These are phyloP conservation scores for Fistulinella staudtii DNA, from an alignment of 1,284 basidiomycete genomes.

Conservation along the genomic window DNA sequence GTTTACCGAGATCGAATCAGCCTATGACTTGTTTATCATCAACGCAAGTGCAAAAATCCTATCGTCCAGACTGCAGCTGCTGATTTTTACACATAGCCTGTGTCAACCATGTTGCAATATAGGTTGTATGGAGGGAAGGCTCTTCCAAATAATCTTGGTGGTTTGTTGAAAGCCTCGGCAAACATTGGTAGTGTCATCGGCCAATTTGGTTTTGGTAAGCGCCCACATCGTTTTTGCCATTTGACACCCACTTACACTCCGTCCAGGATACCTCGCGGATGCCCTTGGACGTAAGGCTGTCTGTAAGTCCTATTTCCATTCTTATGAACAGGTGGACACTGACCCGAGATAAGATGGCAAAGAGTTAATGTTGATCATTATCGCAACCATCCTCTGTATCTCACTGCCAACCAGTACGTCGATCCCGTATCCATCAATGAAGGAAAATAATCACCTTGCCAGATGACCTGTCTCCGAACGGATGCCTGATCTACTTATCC, in stretches of 20 bases:
- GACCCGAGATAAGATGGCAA: conserved; percentile 52
- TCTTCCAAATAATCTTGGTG: conserved; percentile 57
- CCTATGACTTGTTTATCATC: conserved; percentile 77
- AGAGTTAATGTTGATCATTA: conserved; percentile 75
- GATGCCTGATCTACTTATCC: conserved; percentile 55
- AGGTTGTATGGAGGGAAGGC: conserved; percentile 55
- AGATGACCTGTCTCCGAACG: conserved; percentile 43
- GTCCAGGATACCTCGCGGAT: conserved; percentile 56
- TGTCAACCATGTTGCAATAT: conserved; percentile 73
- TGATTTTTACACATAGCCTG: conserved; percentile 44
- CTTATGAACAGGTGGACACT: background rate
- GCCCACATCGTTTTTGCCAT: background rate
- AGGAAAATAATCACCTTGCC: conserved; percentile 1
- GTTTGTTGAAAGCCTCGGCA: conserved; percentile 64
- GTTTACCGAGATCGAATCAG: conserved; percentile 31
- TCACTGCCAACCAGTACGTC: conserved; percentile 44
- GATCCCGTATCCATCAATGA: background rate
- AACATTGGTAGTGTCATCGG: conserved; percentile 75
- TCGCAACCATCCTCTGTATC: conserved; percentile 63
- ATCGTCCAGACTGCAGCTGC: background rate
- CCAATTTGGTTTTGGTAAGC: conserved; percentile 62
- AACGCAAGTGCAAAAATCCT: conserved; percentile 46
- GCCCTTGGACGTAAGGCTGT: conserved; percentile 63
- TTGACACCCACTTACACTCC: conserved; percentile 15
- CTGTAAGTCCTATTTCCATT: conserved; percentile 39